Conservation (phyloP, 1,284 basidiomycete genomes). For the Cystobasidium sp. region DNA sequence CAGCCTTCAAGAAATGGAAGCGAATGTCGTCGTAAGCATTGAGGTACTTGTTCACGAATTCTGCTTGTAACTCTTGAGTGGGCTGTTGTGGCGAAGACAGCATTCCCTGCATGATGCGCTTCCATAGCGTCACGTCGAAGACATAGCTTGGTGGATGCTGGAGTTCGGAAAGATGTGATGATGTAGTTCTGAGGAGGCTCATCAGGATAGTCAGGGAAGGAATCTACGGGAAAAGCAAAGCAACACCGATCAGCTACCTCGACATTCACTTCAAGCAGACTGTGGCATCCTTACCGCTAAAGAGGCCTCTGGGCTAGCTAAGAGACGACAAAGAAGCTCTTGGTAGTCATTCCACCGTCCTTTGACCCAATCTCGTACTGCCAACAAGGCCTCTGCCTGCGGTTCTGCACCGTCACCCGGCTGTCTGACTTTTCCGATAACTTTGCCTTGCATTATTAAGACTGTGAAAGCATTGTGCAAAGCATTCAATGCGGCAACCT, state of each 20-base stretch:
- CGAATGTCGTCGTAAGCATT: slow-evolving; percentile 77
- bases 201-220: slow-evolving; percentile 50
- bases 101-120: slow-evolving; percentile 44
- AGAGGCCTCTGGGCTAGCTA: slow-evolving; percentile 45
- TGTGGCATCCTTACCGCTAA: slow-evolving; percentile 45
- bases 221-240: slow-evolving; percentile 38
- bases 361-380: slow-evolving; percentile 52
- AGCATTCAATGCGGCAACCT: slow-evolving; percentile 78
- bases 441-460: slow-evolving; percentile 66
- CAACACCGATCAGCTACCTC: slow-evolving; percentile 18
- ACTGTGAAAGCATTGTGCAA: slow-evolving; percentile 77
- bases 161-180: slow-evolving; percentile 49
- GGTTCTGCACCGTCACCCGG: slow-evolving; percentile 25
- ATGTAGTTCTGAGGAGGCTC: slow-evolving; percentile 51
- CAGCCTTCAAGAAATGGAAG: slow-evolving; percentile 77
- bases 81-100: slow-evolving; percentile 63
- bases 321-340: slow-evolving; percentile 45
- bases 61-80: slow-evolving; percentile 61
- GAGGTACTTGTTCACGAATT: slow-evolving; percentile 73
- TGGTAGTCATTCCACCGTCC: slow-evolving; percentile 49
- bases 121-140: slow-evolving; percentile 65
- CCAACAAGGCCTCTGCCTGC: slow-evolving; percentile 13
- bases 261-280: slow-evolving; percentile 9
- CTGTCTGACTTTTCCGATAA: slow-evolving; percentile 58
- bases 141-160: slow-evolving; percentile 62